These are phyloP conservation scores for Chaetomium strumarium DNA, from an alignment of 2,329 filamentous ascomycete genomes.

Conservation along the genomic window DNA sequence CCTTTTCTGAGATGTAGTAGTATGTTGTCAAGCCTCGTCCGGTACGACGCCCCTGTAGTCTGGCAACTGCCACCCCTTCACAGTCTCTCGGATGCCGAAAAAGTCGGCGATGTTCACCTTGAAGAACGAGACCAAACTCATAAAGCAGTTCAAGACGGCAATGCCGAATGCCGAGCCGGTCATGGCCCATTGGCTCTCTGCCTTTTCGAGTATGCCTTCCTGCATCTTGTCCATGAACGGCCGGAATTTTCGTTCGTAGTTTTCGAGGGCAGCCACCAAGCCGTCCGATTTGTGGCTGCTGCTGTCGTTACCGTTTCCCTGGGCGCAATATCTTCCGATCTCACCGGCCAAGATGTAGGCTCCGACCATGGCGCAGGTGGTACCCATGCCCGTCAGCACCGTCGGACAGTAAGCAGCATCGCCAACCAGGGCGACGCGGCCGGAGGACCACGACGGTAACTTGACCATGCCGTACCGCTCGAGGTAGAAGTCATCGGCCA, in stretches of 20 bases:
- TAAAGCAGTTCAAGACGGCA: background rate
- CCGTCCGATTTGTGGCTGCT: background rate
- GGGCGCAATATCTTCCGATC: slow-evolving; percentile 13
- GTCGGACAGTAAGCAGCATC: slow-evolving; percentile 49
- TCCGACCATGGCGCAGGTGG: slow-evolving; percentile 41
- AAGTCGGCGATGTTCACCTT: background rate
- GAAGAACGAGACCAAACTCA: slow-evolving; percentile 1
- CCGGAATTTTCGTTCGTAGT: slow-evolving; percentile 39
- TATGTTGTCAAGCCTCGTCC: background rate
- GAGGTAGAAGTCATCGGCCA: slow-evolving; percentile 40
- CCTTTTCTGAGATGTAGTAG: no score
- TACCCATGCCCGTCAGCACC: slow-evolving; percentile 46
- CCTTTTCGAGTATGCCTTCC: slow-evolving; percentile 18
- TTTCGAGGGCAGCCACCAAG: slow-evolving; percentile 30
- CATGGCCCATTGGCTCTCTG: slow-evolving; percentile 3
- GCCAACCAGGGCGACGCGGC: slow-evolving; percentile 45
- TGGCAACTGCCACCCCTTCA: background rate
- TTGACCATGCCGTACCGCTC: slow-evolving; percentile 40
- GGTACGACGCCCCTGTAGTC: background rate
- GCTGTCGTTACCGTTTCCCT: background rate
- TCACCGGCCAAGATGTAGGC: slow-evolving; percentile 54
- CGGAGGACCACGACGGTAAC: slow-evolving; percentile 35
- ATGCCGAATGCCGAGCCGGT: slow-evolving; percentile 3
- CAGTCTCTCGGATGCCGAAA: background rate
- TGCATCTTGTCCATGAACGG: slow-evolving; percentile 41